Evolutionary conservation across 2,329 filamentous ascomycete species (phyloP), one percentile per base, ranked within the genome.

Genomic region (Phialophora verrucosa): DNA sequence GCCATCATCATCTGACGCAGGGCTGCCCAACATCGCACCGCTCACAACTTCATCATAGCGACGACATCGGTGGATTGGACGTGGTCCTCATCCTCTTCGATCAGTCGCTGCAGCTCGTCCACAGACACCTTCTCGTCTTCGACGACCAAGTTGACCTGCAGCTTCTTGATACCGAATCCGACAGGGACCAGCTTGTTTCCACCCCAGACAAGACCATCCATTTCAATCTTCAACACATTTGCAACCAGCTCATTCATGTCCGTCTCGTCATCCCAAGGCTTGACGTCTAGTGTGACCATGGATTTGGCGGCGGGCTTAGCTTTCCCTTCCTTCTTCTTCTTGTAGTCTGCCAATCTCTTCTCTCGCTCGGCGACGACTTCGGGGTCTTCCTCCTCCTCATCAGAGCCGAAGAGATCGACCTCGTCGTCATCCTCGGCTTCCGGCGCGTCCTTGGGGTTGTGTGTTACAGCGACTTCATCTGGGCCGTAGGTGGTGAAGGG

Each of bases 211-310:
- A 99, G 91, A 83, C 95, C 95, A 58, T 98, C 94, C 86, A 91
- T 88, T 83, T 94, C 88, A 74, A 98, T 94, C 73, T 84, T 81
- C 76, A 92, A 91, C 74, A 98, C 93, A 72, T 89, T 84, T 35
- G 82, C 85, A 85, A 97, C 92, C 68, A 99, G 85, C 75, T 87
- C 87, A 74, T 83, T 86, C 88, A 98, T 93, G 82, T 96, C 86
- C 75, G 94, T 98, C 89, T 97, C 93, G 76, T 97, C 93, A 82
- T 97, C 95, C 94, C 95, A 98, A 77, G 95, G 95, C 89, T 99
- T 99, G 74, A 99, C 91, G 76, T 98, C 94, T 74, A 99, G 76
- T 73, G 93, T 98, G 77, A 98, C 93, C 70, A 98, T 85, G 68
- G 94, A 98, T 88, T 99, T 99, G 80, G 95, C 95, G 70, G 90